Evolutionary conservation across 179 eudicot genomes (phyloP).

Genomic region (Nepenthes alata): DNA sequence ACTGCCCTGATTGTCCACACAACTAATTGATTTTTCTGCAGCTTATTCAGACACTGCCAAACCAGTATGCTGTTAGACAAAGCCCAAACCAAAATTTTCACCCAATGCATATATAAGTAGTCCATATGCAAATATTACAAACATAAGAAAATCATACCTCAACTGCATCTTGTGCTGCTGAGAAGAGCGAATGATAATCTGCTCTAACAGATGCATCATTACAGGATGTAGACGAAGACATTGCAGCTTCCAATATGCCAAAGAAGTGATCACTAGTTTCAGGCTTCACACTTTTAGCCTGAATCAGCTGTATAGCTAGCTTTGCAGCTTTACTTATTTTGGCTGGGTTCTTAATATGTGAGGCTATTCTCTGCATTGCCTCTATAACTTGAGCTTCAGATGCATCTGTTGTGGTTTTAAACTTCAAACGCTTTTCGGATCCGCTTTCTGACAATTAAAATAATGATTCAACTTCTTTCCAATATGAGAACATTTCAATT

Average conservation of each 20-base stretch:
- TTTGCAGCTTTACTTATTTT: constrained; percentile 85
- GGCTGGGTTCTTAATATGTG: constrained; percentile 56
- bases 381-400: constrained; percentile 67
- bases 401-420: constrained; percentile 85
- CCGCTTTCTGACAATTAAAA: constrained; percentile 19
- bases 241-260: constrained; percentile 71
- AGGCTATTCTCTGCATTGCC: constrained; percentile 87
- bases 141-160: constrained; percentile 30
- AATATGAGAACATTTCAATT: background rate
- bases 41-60: constrained; percentile 46
- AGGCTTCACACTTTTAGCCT: constrained; percentile 76
- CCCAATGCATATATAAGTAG: background rate
- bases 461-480: constrained; percentile 4
- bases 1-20: constrained; percentile 73
- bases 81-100: background rate
- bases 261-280: constrained; percentile 59
- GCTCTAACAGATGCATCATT: constrained; percentile 54
- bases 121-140: background rate
- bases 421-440: constrained; percentile 54
- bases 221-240: constrained; percentile 60
- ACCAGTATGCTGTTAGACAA: constrained; percentile 2
- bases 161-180: constrained; percentile 64
- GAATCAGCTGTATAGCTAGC: constrained; percentile 78
- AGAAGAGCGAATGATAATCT: constrained; percentile 74
- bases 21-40: constrained; percentile 55